A percentile compares a stretch with the other conserved stretches of the same genome.
phyloP scores from a whole-genome alignment of 2,329 filamentous ascomycete species.

The Talaromyces atroroseus region DNA sequence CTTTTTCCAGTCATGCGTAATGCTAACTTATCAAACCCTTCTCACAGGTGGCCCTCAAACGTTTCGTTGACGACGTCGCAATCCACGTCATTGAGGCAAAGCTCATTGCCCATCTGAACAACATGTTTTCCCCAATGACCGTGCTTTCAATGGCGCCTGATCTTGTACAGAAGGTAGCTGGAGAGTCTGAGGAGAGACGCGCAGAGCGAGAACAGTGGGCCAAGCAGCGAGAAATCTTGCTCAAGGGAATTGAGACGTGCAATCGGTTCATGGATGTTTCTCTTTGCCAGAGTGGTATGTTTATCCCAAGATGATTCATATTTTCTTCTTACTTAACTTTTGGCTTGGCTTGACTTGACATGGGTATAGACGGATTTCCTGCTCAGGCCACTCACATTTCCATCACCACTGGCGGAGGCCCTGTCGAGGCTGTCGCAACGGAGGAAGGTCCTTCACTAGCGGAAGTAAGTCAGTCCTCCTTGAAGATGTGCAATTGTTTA shows the following conservation, averaged over 20 bases:
- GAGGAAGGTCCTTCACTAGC: neutral
- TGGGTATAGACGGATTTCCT: neutral
- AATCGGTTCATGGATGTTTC: conserved; percentile 24
- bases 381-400: neutral
- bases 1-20: neutral
- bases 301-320: neutral
- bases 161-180: conserved; percentile 19
- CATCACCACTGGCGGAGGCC: neutral
- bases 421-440: neutral
- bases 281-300: neutral
- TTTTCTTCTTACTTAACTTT: neutral
- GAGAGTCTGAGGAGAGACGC: conserved; percentile 19
- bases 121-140: conserved; percentile 23
- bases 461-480: neutral
- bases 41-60: conserved; percentile 36
- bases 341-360: neutral
- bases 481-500: neutral
- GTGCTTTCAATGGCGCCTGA: conserved; percentile 18
- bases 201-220: conserved; percentile 18
- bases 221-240: conserved; percentile 26
- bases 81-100: conserved; percentile 34
- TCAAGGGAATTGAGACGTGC: conserved; percentile 43
- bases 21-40: neutral
- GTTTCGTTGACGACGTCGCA: conserved; percentile 36
- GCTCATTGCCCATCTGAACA: conserved; percentile 25